These are phyloP conservation scores for Coemansia javaensis DNA, from an alignment of 192 early-diverging fungal species.

Conservation along the genomic window DNA sequence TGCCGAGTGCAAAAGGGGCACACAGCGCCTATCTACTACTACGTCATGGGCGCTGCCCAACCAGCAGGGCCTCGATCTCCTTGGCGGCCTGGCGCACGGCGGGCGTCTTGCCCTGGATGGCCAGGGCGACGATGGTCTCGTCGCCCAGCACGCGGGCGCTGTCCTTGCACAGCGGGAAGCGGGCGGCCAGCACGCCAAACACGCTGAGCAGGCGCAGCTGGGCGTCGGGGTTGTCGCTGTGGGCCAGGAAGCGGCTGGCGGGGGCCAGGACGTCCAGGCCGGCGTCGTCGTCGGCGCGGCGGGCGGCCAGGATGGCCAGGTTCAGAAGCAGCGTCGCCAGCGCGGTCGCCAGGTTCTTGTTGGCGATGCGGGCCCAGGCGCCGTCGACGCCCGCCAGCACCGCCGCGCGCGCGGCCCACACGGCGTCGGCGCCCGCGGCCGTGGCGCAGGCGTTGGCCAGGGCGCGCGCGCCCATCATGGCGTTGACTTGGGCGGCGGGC, in stretches of 20 bases:
- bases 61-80: slow-evolving; percentile 21
- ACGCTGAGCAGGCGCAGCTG: slow-evolving; percentile 37
- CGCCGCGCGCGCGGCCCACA: slow-evolving; percentile 29
- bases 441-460: slow-evolving; percentile 70
- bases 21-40: background rate
- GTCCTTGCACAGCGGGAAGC: slow-evolving; percentile 49
- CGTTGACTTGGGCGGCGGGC: slow-evolving; percentile 57
- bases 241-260: slow-evolving; percentile 22
- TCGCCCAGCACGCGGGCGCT: slow-evolving; percentile 44
- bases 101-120: slow-evolving; percentile 25
- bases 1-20: background rate
- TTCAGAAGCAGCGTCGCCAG: slow-evolving; percentile 30
- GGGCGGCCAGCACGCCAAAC: slow-evolving; percentile 37
- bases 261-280: slow-evolving; percentile 32
- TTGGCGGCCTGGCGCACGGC: slow-evolving; percentile 23
- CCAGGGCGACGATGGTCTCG: slow-evolving; percentile 34
- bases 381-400: slow-evolving; percentile 30
- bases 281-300: slow-evolving; percentile 25
- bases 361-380: slow-evolving; percentile 13
- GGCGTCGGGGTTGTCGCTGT: slow-evolving; percentile 21
- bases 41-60: slow-evolving; percentile 1
- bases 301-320: slow-evolving; percentile 21
- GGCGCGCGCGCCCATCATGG: slow-evolving; percentile 70
- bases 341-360: slow-evolving; percentile 31
- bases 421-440: slow-evolving; percentile 29